A percentile compares a stretch with the other conserved stretches of the same genome.
phyloP scores from a whole-genome alignment of 2,329 filamentous ascomycete genomes.

The Talaromyces sp. region DNA sequence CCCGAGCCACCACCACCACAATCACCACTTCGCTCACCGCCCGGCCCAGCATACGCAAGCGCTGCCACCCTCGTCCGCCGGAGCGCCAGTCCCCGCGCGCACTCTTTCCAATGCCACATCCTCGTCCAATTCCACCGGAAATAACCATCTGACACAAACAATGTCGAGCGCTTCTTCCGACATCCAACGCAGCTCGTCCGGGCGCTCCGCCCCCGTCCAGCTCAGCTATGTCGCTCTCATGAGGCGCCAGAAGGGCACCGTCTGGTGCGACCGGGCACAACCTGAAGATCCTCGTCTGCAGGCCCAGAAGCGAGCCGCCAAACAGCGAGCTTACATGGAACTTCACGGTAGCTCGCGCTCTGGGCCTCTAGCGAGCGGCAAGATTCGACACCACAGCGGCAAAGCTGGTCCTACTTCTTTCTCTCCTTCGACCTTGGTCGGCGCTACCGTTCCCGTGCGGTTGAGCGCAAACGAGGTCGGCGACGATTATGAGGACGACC shows the following conservation, averaged over 20 bases:
- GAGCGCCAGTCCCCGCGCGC: slow-evolving; percentile 19
- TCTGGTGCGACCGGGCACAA: slow-evolving; percentile 95
- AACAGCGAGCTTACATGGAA: slow-evolving; percentile 78
- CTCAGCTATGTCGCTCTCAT: slow-evolving; percentile 93
- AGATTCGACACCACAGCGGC: slow-evolving; percentile 84
- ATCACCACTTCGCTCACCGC: slow-evolving; percentile 19
- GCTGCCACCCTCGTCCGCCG: slow-evolving; percentile 6
- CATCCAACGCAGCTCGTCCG: slow-evolving; percentile 70
- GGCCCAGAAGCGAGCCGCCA: slow-evolving; percentile 80
- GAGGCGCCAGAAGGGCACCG: slow-evolving; percentile 93
- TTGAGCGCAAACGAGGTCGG: slow-evolving; percentile 94
- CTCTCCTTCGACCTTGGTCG: slow-evolving; percentile 66
- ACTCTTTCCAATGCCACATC: slow-evolving; percentile 36
- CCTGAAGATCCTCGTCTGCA: slow-evolving; percentile 80
- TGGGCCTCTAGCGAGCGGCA: slow-evolving; percentile 62
- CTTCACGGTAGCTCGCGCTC: slow-evolving; percentile 64
- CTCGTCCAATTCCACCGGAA: slow-evolving; percentile 35
- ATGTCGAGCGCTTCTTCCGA: slow-evolving; percentile 24
- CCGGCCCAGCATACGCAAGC: slow-evolving; percentile 23
- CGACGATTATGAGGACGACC: slow-evolving; percentile 66
- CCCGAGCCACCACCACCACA: slow-evolving; percentile 5
- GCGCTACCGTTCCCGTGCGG: slow-evolving; percentile 81
- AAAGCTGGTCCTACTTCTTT: slow-evolving; percentile 73
- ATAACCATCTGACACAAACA: slow-evolving; percentile 23
- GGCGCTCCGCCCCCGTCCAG: slow-evolving; percentile 61